Evolutionary conservation across 768 basidiomycete genomes (phyloP), one percentile per base, ranked within the genome.

Genomic region (Serpula lacrymans): DNA sequence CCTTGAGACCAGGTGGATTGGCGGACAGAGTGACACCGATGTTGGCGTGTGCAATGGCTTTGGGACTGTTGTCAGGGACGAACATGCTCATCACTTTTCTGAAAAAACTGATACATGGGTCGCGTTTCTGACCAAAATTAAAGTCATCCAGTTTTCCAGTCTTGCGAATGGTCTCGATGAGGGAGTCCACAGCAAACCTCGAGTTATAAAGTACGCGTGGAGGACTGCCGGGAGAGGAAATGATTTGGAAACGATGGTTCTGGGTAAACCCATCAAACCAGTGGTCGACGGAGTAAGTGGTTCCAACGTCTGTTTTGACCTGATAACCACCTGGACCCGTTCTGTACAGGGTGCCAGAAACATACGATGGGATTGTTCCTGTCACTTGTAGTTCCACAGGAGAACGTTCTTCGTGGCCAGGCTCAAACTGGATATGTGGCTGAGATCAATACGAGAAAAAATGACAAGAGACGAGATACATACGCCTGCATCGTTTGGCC

Each of bases 211-310:
- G 39, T 22, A 69, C 63, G 1, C 50, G 59, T 5, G 58, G 50
- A 12, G 47, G 29, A 2, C 20, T 16, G n/a, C 6, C n/a, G 5
- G 51, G 54, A 14, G 41, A 52, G 0, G 56, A 41, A 20, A 52
- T 46, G 50, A 70, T 66, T 41, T 67, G 60, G 50, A 70, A 69
- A 35, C 63, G 60, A 43, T 70, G 67, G 48, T 60, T 60, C 45
- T 64, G 57, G 13, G 62, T 57, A 34, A 70, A 59, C 20, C 69
- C 69, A 37, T 70, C 68, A 39, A 70, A 70, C 69, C 67, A 65
- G 35, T 69, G 69, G 34, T 58, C 49, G 5, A 62, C 31, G 12
- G 65, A 54, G 16, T 55, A 46, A 3, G 52, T 57, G 5, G 42
- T 22, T 12, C 48, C 54, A 9, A 48, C 46, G 37, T 49, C 31